Conservation (phyloP, 2,329 filamentous ascomycete species). For the Knufia fluminis region DNA sequence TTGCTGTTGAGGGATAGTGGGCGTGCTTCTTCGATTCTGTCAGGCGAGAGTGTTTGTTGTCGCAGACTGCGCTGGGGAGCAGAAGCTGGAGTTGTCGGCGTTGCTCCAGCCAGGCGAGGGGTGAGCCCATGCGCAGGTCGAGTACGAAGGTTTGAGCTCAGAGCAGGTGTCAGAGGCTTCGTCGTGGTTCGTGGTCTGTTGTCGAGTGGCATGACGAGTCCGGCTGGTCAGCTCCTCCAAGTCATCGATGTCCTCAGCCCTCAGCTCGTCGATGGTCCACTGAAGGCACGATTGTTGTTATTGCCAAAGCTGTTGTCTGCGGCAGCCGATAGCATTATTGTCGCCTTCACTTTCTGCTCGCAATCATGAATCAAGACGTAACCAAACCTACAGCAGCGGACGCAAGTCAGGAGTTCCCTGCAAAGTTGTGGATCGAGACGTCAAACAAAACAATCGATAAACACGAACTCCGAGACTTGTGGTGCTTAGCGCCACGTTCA, state of each 20-base stretch:
- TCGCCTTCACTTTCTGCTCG: neutral
- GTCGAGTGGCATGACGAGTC: conserved; percentile 39
- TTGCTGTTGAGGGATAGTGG: conserved; percentile 53
- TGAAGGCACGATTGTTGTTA: neutral
- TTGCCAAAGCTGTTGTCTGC: neutral
- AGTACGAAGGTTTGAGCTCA: conserved; percentile 51
- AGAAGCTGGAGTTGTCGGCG: conserved; percentile 27
- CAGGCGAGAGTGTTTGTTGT: conserved; percentile 15
- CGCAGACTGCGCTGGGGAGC: conserved; percentile 21
- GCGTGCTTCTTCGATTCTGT: conserved; percentile 38
- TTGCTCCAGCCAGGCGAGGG: conserved; percentile 47
- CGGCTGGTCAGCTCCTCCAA: conserved; percentile 18
- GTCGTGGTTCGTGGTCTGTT: conserved; percentile 43
- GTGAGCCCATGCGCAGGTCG: conserved; percentile 46
- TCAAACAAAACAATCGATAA: neutral
- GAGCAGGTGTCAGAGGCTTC: conserved; percentile 58
- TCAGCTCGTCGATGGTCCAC: neutral
- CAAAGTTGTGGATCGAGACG: neutral
- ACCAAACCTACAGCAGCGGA: no score
- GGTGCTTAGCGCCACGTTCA: neutral
- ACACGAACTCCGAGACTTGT: neutral
- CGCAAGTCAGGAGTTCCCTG: no score
- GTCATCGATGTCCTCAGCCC: neutral
- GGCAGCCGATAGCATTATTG: neutral
- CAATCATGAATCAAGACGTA: no score